Base-by-base conservation (phyloP, 2,329 filamentous ascomycete species). In the Aspergillus novofumigatus region DNA sequence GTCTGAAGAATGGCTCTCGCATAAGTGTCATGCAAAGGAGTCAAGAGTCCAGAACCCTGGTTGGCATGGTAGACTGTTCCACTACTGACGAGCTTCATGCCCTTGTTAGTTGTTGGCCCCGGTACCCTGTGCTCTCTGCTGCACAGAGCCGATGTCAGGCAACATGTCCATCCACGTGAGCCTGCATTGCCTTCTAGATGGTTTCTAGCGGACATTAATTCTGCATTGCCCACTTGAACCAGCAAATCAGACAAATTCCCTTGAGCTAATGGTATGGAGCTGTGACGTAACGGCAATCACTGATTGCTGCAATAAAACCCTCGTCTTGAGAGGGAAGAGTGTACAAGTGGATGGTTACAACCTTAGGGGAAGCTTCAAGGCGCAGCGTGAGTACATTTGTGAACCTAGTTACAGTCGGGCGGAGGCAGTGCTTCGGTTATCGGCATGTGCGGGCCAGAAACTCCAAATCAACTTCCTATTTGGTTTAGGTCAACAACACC, bases 121-220 rank as follows among this genome's bases (percentile, higher is more conserved):
- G 51, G 35, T 44, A 53, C 29, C 38, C 38, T 9, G 14, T 45
- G 6, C 14, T 28, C 17, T 20, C 42, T 32, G 21, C 35, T 49
- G 32, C 32, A 32, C 29, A 38, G 5, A 17, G 32, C 14, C 32
- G 14, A 38, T 7, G 32, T 38, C 14, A 7, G 14, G 14, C 32
- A 38, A 38, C 2, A 14, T 6, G 32, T 28, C 26, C 21, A 45
- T 20, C 49, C 53, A 51, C 50, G 28, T 50, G 53, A 53, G 29
- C 32, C 32, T 38, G 35, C 21, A 45, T 35, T 28, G 20, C 32
- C 51, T 59, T 59, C 57, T 23, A 59, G 41, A 32, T 56, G 53
- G 51, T 49, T 53, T 56, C 53, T 56, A 58, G 53, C 49, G 49
- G 53, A 50, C 45, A 47, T 45, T 20, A 23, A 8, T 45, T 23